Base-by-base conservation (phyloP, 768 basidiomycete genomes). In the Auricularia sp. region DNA sequence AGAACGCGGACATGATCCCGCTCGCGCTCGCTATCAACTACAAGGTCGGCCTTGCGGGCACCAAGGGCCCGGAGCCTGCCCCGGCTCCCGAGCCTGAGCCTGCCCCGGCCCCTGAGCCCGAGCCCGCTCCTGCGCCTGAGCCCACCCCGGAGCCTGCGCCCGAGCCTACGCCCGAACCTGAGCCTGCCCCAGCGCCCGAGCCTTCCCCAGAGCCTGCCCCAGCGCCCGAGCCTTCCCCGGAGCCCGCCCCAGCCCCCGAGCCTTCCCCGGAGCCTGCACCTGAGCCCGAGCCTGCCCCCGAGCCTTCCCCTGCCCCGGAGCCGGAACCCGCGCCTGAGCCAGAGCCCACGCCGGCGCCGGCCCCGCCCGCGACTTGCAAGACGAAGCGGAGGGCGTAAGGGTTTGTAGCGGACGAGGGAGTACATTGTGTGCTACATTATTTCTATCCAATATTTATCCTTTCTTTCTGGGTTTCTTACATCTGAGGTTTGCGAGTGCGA, bases 401-500 rank as follows among this genome's bases (percentile, higher is more conserved):
- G 39, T 8, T 14, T 7, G 12, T 42, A 14, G 39, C 8, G 12
- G 8, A 42, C 39, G 39, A 42, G 39, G 39, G 39, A 42, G 12
- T 14, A 42, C 12, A 7, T 42, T 42, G 39, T 42, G 39, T 42
- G 39, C 12, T 42, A 42, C 39, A 42, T 42, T 42, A 42, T 42
- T 42, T 42, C 39, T 42, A 42, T 42, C 12, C 39, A 42, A 7
- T 42, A 42, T 42, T 42, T 42, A 42, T 42, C 39, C 39, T 14
- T 8, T 14, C 39, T 42, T 42, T 14, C 12, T 42, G 39, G 12
- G 12, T 7, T 42, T 42, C 83, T 51, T 59, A 29, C 29, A 29
- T 29, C 29, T 29, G 29, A 29, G 29, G 61, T 60, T 61, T 56
- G 29, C 29, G 29, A 29, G 29, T 29, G 29, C 29, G 29, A 29